phyloP scores from a whole-genome alignment of 805 yeast genomes.

The Metschnikowia borealis region DNA sequence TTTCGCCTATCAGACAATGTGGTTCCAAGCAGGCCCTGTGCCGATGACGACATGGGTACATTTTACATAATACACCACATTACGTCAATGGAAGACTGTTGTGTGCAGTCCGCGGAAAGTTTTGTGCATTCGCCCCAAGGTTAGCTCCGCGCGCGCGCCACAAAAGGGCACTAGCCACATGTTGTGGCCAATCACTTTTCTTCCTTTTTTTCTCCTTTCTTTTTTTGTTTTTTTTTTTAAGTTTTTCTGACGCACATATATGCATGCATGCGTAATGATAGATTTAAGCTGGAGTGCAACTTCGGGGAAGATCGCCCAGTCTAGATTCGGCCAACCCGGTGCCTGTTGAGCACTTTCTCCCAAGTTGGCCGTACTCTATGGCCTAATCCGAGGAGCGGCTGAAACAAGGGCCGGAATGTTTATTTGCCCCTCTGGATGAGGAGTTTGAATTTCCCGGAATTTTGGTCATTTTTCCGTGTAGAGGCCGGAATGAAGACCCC shows the following conservation, averaged over 20 bases:
- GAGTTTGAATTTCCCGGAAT: not conserved
- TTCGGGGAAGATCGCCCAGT: not conserved
- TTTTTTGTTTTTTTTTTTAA: not conserved
- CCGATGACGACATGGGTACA: too few relatives aligned
- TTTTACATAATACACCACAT: too few relatives aligned
- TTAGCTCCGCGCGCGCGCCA: not conserved
- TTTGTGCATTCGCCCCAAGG: not conserved
- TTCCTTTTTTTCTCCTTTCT: too few relatives aligned
- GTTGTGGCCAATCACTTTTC: not conserved
- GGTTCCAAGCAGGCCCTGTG: too few relatives aligned
- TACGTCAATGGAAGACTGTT: not conserved
- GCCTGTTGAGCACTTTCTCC: not conserved
- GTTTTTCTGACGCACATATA: not conserved
- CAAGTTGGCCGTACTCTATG: not conserved
- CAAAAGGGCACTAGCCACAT: not conserved
- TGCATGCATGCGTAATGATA: not conserved
- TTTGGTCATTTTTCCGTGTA: not conserved
- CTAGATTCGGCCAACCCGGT: conserved; percentile 1
- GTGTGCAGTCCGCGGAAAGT: not conserved
- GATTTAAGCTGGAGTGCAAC: not conserved
- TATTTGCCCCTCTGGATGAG: too few relatives aligned
- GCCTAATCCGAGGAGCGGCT: too few relatives aligned
- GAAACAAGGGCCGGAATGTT: too few relatives aligned
- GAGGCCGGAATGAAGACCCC: not conserved
- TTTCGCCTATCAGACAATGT: too few relatives aligned